A percentile compares a stretch with the other conserved stretches of the same genome.
These are phyloP conservation scores for Ceratocystis variospora DNA, from an alignment of 2,329 filamentous ascomycete species.

Conservation along the genomic window DNA sequence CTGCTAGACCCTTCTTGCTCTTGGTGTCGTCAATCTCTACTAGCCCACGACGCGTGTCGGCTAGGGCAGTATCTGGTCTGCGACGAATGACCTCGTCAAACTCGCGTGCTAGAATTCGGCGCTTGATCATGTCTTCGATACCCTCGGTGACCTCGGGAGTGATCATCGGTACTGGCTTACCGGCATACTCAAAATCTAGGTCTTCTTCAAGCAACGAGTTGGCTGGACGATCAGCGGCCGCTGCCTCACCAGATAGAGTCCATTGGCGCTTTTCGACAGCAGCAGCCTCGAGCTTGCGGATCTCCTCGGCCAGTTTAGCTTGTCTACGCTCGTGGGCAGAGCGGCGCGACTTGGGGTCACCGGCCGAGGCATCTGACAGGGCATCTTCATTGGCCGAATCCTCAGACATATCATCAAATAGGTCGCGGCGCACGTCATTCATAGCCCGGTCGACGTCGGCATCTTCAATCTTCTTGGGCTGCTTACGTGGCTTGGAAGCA, in stretches of 20 bases:
- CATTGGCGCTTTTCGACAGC: constrained; percentile 84
- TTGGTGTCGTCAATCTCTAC: constrained; percentile 79
- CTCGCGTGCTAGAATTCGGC: constrained; percentile 74
- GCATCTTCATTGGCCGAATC: constrained; percentile 52
- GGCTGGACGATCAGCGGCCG: constrained; percentile 63
- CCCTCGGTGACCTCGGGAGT: constrained; percentile 81
- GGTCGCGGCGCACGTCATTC: constrained; percentile 70
- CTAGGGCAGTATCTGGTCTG: constrained; percentile 56
- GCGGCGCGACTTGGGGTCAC: constrained; percentile 56
- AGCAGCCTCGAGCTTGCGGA: constrained; percentile 75
- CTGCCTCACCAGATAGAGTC: constrained; percentile 79
- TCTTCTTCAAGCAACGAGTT: constrained; percentile 93
- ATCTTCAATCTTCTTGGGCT: constrained; percentile 35
- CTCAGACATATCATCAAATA: constrained; percentile 70
- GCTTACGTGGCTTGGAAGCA: constrained; percentile 32
- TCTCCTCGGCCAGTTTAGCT: constrained; percentile 76
- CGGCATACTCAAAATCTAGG: constrained; percentile 86
- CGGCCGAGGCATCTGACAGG: constrained; percentile 51
- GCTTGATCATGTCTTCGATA: constrained; percentile 89
- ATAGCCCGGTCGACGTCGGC: constrained; percentile 70
- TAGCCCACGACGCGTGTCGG: constrained; percentile 52
- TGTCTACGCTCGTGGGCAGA: constrained; percentile 80
- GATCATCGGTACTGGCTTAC: constrained; percentile 88
- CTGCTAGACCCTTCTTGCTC: constrained; percentile 72
- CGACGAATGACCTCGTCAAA: constrained; percentile 85